Evolutionary conservation across 2,329 filamentous ascomycete species (phyloP).

Genomic region (Grosmannia serpens): DNA sequence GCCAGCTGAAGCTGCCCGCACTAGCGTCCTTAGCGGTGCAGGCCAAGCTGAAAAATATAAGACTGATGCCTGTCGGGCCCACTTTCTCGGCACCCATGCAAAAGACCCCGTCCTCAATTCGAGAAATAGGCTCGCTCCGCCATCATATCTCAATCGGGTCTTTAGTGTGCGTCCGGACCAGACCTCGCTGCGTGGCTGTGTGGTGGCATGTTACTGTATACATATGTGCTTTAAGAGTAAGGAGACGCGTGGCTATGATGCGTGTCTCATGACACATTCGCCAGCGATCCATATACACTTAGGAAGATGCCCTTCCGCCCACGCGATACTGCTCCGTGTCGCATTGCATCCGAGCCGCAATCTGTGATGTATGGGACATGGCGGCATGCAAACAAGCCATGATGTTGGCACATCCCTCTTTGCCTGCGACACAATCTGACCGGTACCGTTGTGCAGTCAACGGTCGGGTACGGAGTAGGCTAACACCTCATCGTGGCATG

Average conservation of each 20-base stretch:
- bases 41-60: conserved; percentile 8
- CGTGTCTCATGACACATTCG: not conserved
- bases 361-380: too few species aligned
- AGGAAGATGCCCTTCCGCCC: too few species aligned
- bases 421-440: not conserved
- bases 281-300: too few species aligned
- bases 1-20: conserved; percentile 9
- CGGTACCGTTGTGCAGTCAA: not conserved
- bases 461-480: not conserved
- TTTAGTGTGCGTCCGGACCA: not conserved
- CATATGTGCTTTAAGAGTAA: not conserved
- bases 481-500: not conserved
- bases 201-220: not conserved
- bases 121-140: too few species aligned
- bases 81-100: conserved; percentile 6
- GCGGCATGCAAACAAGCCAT: too few species aligned
- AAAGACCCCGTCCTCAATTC: not conserved
- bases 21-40: conserved; percentile 6
- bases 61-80: not conserved
- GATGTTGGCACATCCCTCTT: not conserved
- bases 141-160: too few species aligned
- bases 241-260: not conserved
- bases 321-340: conserved; percentile 9
- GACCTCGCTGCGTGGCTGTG: not conserved
- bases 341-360: conserved; percentile 16